phyloP scores from a whole-genome alignment of 139 green algal genomes.

The Closterium sp. region DNA sequence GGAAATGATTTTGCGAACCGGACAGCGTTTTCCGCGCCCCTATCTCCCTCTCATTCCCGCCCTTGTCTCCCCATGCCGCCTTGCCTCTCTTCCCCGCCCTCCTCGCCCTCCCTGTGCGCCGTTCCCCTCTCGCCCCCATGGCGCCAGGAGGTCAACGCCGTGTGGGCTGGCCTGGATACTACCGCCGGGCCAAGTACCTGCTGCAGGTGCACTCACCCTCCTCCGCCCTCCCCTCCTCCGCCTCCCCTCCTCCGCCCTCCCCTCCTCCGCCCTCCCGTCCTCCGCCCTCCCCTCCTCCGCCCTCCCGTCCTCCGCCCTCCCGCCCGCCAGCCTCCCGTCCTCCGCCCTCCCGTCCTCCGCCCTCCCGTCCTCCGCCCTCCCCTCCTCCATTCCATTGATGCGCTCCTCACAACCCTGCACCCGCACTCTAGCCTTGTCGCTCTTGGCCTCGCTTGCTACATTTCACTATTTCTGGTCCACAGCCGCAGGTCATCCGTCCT shows the following conservation, averaged over 20 bases:
- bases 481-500: too few relatives aligned
- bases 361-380: too few relatives aligned
- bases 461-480: too few relatives aligned
- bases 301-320: background rate
- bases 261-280: background rate
- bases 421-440: too few relatives aligned
- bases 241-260: background rate
- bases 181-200: slow-evolving; percentile 87
- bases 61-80: background rate
- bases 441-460: too few relatives aligned
- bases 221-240: background rate
- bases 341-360: too few relatives aligned
- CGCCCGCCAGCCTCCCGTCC: background rate
- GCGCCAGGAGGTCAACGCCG: slow-evolving; percentile 79
- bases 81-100: background rate
- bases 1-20: too few relatives aligned
- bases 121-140: background rate
- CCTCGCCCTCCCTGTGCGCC: too few relatives aligned
- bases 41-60: background rate
- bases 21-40: too few relatives aligned
- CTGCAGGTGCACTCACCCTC: slow-evolving; percentile 54
- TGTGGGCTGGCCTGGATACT: slow-evolving; percentile 96
- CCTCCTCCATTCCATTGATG: too few relatives aligned
- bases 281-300: background rate
- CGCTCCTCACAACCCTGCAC: too few relatives aligned